Conservation (phyloP, 2,329 filamentous ascomycete species). For the Byssothecium circinans region DNA sequence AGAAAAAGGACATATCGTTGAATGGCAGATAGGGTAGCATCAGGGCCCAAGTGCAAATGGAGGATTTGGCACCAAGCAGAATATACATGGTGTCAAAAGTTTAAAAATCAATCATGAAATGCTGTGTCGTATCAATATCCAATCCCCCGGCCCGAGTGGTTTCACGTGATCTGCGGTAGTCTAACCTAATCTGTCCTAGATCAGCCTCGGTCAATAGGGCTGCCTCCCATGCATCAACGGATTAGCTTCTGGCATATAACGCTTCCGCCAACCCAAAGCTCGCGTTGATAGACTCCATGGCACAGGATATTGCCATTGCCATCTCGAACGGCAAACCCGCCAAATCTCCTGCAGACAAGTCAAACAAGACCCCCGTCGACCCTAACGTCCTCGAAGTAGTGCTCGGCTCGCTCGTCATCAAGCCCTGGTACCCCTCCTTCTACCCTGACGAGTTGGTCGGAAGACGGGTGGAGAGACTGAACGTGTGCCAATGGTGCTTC, state of each 20-base stretch:
- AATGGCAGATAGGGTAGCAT: too few relatives aligned
- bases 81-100: too few relatives aligned
- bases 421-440: constrained; percentile 90
- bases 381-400: constrained; percentile 87
- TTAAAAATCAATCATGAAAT: too few relatives aligned
- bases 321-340: constrained; percentile 20
- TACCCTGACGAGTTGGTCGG: constrained; percentile 69
- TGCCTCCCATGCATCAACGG: too few relatives aligned
- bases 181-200: too few relatives aligned
- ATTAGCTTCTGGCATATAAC: too few relatives aligned
- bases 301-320: constrained; percentile 22
- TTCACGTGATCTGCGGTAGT: background rate
- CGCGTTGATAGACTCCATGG: constrained; percentile 18
- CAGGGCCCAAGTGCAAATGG: too few relatives aligned
- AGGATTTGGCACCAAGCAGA: too few relatives aligned
- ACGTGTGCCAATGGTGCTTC: constrained; percentile 92
- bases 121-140: too few relatives aligned
- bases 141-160: too few relatives aligned
- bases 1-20: too few relatives aligned
- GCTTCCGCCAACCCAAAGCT: background rate
- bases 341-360: constrained; percentile 11
- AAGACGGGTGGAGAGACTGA: constrained; percentile 59
- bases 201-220: background rate
- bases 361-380: constrained; percentile 46
- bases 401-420: constrained; percentile 79